These are phyloP conservation scores for Verticillium isaacii DNA, from an alignment of 2,329 filamentous ascomycete species.

Conservation along the genomic window DNA sequence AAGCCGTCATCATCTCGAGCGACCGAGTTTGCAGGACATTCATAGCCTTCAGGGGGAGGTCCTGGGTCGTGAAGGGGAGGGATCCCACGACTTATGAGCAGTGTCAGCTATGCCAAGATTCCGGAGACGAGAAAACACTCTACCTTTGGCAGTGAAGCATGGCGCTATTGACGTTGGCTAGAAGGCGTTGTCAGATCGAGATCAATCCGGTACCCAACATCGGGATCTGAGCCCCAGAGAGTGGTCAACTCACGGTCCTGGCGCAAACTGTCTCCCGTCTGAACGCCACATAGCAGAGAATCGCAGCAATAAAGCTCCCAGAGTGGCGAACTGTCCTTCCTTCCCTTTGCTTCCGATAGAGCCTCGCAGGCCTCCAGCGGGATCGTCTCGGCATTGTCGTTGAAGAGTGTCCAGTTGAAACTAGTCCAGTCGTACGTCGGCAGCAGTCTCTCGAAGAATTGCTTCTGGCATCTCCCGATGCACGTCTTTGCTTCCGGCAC, in stretches of 20 bases:
- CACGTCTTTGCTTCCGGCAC: slow-evolving; percentile 27
- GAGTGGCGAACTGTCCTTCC: slow-evolving; percentile 22
- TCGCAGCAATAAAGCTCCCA: slow-evolving; percentile 49
- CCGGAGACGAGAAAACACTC: slow-evolving; percentile 10
- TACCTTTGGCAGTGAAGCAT: slow-evolving; percentile 49
- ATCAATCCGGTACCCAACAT: neutral
- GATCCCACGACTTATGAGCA: slow-evolving; percentile 21
- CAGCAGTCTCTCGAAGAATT: slow-evolving; percentile 24
- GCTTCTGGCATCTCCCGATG: slow-evolving; percentile 25
- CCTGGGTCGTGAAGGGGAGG: slow-evolving; percentile 27
- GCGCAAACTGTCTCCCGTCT: slow-evolving; percentile 17
- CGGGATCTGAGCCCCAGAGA: slow-evolving; percentile 3
- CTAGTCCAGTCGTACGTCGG: slow-evolving; percentile 20
- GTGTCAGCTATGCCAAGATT: slow-evolving; percentile 1
- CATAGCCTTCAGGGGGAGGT: slow-evolving; percentile 23
- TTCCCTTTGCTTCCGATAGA: slow-evolving; percentile 13
- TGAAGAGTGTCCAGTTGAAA: slow-evolving; percentile 25
- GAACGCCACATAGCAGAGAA: slow-evolving; percentile 43
- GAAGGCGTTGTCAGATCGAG: slow-evolving; percentile 11
- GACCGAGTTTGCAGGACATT: slow-evolving; percentile 16
- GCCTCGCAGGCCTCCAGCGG: neutral
- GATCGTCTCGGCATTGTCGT: slow-evolving; percentile 9
- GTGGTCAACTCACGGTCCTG: slow-evolving; percentile 39
- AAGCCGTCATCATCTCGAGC: neutral
- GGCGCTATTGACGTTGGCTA: slow-evolving; percentile 47